Base-by-base conservation (phyloP, 2,329 filamentous ascomycete genomes). In the Colletotrichum tofieldiae region DNA sequence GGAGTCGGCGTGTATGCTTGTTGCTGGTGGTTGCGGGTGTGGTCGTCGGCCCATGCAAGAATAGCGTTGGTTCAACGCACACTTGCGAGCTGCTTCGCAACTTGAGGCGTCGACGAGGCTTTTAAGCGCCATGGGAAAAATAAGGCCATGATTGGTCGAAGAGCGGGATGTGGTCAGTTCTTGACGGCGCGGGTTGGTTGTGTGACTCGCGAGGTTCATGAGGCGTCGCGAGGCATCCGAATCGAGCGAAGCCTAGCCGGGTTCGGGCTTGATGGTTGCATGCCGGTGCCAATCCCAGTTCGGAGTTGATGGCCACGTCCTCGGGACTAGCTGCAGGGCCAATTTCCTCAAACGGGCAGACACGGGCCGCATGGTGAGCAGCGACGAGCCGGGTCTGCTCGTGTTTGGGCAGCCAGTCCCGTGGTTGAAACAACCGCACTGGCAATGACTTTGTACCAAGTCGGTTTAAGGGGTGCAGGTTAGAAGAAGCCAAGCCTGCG, bases 301-400 rank as follows among this genome's bases (percentile, higher is more conserved):
- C 41, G 61, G 60, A 52, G 54, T 37, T 71, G 67, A 51, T 49
- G 65, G 37, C 69, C 69, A 69, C 62, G 61, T 23, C 55, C 51
- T 66, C 61, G 71, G 71, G 55, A 67, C 49, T 56, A 62, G 71
- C 37, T 73, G 67, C 67, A 67, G 71, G 60, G 23, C 41, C 41
- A 73, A 71, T 71, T 58, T 73, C 71, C 71, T 63, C 55, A 62
- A 71, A 61, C 59, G 61, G 67, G 55, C 55, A 56, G 12, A 71
- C 71, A 73, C 71, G 71, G 71, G 60, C 71, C 71, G 60, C 55
- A 61, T 39, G 43, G 55, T 58, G 61, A 51, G 67, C 67, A 71
- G 71, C 23, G 43, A 20, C 39, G 29, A 39, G 55, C 43, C 41
- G 39, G 35, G 47, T 43, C 70, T 65, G 45, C 32, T 66, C 61